Base-by-base conservation (phyloP, 306 rosid genomes). In the Arachis hypogaea region DNA sequence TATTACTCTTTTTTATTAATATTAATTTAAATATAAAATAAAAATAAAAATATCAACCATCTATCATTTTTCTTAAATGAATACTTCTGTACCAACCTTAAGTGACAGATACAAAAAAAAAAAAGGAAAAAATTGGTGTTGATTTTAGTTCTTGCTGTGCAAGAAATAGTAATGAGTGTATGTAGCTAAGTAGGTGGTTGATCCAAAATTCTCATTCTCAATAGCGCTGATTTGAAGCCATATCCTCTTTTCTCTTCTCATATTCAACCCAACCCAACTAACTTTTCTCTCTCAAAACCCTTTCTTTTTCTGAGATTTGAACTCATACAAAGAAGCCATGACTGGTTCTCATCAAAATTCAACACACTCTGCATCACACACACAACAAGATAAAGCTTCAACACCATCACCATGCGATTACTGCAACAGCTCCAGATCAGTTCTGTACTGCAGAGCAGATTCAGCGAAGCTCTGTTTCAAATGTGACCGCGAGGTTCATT, bases 401-500 rank as follows among this genome's bases (percentile, higher is more conserved):
- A 16, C 28, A 33, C 38, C 38, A 33, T 33, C 71, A 60, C 69
- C 80, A 2, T 92, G 98, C 28, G 98, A 92, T 40, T 84, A 92
- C 64, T 92, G 98, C 64, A 71, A 81, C 38, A 66, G 78, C 45
- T 70, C 89, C 18, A 85, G 46, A 5, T 94, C 96, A 36, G 73
- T 92, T 14, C 84, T 92, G 1, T 92, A 90, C 61, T 92, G 98
- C 84, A 79, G 95, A 73, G 98, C 98, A 4, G 98, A 92, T 69
- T 86, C 98, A 0, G 98, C 98, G 9, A 92, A 90, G 69, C 95
- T 92, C 7, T 92, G 98, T 54, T 87, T 92, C 80, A 63, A 87
- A 0, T 92, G 98, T 44, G 98, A 92, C 75, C 90, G 88, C 3
- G 94, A 88, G 49, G 92, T 92, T 78, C 98, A 92, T 78, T 82